Percentiles rank a stretch among this genome's conserved stretches.
These are phyloP conservation scores for Periconia sp. DNA, from an alignment of 2,329 filamentous ascomycete genomes.

Conservation along the genomic window DNA sequence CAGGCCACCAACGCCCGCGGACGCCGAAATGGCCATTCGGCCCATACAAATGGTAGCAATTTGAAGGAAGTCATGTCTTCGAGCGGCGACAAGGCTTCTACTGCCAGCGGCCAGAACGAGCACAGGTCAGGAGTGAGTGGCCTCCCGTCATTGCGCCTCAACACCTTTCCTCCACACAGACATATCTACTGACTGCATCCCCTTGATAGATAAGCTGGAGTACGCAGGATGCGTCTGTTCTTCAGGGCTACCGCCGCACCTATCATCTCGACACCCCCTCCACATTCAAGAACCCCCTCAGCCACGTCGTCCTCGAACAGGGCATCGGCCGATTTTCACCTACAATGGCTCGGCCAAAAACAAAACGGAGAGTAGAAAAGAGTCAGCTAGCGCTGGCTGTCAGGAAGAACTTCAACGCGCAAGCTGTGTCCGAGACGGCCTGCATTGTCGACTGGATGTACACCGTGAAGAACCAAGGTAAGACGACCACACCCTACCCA, in stretches of 20 bases:
- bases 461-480: slow-evolving; percentile 68
- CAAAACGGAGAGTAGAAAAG: slow-evolving; percentile 71
- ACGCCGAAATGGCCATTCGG: slow-evolving; percentile 35
- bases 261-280: slow-evolving; percentile 74
- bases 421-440: slow-evolving; percentile 80
- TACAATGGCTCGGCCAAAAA: slow-evolving; percentile 72
- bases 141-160: slow-evolving; percentile 5
- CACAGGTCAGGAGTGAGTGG: slow-evolving; percentile 42
- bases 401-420: slow-evolving; percentile 82
- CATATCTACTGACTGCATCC: slow-evolving; percentile 17
- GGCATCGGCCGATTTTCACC: slow-evolving; percentile 75
- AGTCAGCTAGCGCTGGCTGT: slow-evolving; percentile 75
- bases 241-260: slow-evolving; percentile 77
- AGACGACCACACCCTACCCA: slow-evolving; percentile 10
- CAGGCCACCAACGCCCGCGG: slow-evolving; percentile 48
- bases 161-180: slow-evolving; percentile 2
- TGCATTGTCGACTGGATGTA: slow-evolving; percentile 81
- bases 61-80: slow-evolving; percentile 45
- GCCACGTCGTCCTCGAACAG: slow-evolving; percentile 58
- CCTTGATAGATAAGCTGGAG: slow-evolving; percentile 65
- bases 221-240: slow-evolving; percentile 68
- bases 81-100: slow-evolving; percentile 42
- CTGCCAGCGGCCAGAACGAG: slow-evolving; percentile 43
- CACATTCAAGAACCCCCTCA: slow-evolving; percentile 64
- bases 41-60: slow-evolving; percentile 38